These are phyloP conservation scores for Coelastrella sp. DNA, from an alignment of 139 green algal genomes.

Conservation along the genomic window DNA sequence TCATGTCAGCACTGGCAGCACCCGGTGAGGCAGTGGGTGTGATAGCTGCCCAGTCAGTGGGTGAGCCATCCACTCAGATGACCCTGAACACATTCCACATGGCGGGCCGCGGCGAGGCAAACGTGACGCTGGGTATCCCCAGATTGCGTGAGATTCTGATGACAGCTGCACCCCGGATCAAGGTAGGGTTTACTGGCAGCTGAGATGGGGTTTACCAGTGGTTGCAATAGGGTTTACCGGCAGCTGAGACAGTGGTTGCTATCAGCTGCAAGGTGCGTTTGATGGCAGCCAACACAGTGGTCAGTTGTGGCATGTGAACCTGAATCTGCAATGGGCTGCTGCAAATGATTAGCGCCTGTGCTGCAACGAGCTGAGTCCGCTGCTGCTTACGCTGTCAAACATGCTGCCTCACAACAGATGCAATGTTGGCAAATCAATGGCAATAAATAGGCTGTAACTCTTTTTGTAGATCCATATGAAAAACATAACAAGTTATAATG, in stretches of 20 bases:
- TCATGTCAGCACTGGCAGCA: slow-evolving; percentile 75
- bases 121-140: slow-evolving; percentile 98
- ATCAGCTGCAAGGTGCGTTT: too few relatives aligned
- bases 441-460: too few relatives aligned
- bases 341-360: not conserved
- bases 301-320: too few relatives aligned
- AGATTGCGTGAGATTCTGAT: slow-evolving; percentile 98
- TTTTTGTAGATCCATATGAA: too few relatives aligned
- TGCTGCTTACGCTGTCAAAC: not conserved
- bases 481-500: too few relatives aligned
- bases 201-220: too few relatives aligned
- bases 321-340: too few relatives aligned
- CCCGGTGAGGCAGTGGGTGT: slow-evolving; percentile 96
- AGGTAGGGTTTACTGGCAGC: slow-evolving; percentile 19
- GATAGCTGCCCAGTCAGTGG: slow-evolving; percentile 94
- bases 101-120: slow-evolving; percentile 93
- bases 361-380: not conserved
- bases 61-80: slow-evolving; percentile 93
- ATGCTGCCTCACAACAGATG: too few relatives aligned
- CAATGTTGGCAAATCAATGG: too few relatives aligned
- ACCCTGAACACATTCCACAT: slow-evolving; percentile 98
- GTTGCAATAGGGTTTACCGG: too few relatives aligned
- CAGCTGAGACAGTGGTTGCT: too few relatives aligned
- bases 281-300: too few relatives aligned
- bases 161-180: slow-evolving; percentile 88